A percentile compares a stretch with the other conserved stretches of the same genome.
These are phyloP conservation scores for Akanthomyces lecanii DNA, from an alignment of 2,329 filamentous ascomycete species.

Conservation along the genomic window DNA sequence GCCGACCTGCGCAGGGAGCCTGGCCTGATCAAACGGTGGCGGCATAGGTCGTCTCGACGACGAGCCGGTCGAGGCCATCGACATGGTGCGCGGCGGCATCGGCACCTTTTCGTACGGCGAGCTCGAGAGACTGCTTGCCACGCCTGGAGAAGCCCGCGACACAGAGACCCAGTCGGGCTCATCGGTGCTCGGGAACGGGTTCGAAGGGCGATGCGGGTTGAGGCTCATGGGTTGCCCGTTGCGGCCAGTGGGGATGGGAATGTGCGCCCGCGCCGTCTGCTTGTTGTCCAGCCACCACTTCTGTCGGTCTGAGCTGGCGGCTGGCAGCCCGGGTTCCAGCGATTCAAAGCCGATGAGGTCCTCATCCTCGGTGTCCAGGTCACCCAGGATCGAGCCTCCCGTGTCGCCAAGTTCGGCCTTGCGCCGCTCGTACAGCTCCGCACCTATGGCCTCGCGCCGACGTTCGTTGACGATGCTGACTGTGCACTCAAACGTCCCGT, in stretches of 20 bases:
- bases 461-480: slow-evolving; percentile 77
- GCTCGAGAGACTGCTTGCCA: slow-evolving; percentile 54
- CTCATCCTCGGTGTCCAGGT: slow-evolving; percentile 66
- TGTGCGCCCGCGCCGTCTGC: slow-evolving; percentile 68
- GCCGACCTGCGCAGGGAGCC: slow-evolving; percentile 43
- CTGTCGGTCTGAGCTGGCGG: slow-evolving; percentile 63
- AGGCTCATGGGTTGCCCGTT: slow-evolving; percentile 54
- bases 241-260: slow-evolving; percentile 57
- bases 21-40: slow-evolving; percentile 45
- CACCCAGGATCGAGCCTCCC: slow-evolving; percentile 47
- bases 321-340: slow-evolving; percentile 71
- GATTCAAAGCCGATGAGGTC: slow-evolving; percentile 77
- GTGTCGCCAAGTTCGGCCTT: slow-evolving; percentile 62
- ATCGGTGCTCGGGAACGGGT: slow-evolving; percentile 71
- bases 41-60: slow-evolving; percentile 45
- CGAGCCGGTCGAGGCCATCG: slow-evolving; percentile 41
- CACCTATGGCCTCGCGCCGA: slow-evolving; percentile 66
- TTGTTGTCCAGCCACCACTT: slow-evolving; percentile 70
- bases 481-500: slow-evolving; percentile 78
- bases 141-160: slow-evolving; percentile 43
- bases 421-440: slow-evolving; percentile 68
- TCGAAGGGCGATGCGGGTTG: slow-evolving; percentile 71
- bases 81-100: slow-evolving; percentile 40
- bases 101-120: slow-evolving; percentile 57
- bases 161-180: slow-evolving; percentile 82